phyloP scores from a whole-genome alignment of 2,329 filamentous ascomycete genomes.

The Colletotrichum incanum region DNA sequence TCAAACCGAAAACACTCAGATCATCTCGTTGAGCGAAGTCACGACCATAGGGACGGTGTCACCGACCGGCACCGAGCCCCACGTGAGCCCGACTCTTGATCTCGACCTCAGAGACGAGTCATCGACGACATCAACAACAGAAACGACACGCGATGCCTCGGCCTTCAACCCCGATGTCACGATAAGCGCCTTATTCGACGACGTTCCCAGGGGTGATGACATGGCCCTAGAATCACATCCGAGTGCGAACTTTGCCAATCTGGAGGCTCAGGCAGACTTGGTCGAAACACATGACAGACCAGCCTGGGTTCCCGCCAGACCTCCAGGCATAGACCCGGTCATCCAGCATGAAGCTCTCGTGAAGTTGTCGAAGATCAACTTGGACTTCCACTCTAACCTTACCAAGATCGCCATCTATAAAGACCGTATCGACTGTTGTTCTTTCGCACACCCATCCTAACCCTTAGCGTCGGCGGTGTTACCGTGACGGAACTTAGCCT shows the following conservation, averaged over 20 bases:
- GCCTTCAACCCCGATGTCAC: not conserved
- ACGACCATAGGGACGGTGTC: not conserved
- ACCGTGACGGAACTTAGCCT: conserved; percentile 4
- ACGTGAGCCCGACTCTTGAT: not conserved
- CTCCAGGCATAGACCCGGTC: not conserved
- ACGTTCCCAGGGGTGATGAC: not conserved
- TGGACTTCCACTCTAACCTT: conserved; percentile 42
- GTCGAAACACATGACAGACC: not conserved
- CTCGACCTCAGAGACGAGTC: not conserved
- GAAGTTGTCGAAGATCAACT: conserved; percentile 46
- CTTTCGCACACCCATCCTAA: conserved; percentile 5
- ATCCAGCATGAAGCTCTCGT: conserved; percentile 2
- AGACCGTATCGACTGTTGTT: conserved; percentile 10
- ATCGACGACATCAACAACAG: not conserved
- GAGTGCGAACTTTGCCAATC: not conserved
- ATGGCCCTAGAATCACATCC: not conserved
- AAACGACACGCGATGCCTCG: too few relatives aligned
- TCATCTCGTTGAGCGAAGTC: not conserved
- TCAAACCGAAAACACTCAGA: not conserved
- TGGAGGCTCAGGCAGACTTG: not conserved
- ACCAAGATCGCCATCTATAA: not conserved
- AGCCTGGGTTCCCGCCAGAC: not conserved
- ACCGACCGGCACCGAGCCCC: not conserved
- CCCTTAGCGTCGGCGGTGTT: conserved; percentile 2
- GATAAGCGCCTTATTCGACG: not conserved